phyloP scores from a whole-genome alignment of 108 stramenopile species.

The Cyclotella cryptica region DNA sequence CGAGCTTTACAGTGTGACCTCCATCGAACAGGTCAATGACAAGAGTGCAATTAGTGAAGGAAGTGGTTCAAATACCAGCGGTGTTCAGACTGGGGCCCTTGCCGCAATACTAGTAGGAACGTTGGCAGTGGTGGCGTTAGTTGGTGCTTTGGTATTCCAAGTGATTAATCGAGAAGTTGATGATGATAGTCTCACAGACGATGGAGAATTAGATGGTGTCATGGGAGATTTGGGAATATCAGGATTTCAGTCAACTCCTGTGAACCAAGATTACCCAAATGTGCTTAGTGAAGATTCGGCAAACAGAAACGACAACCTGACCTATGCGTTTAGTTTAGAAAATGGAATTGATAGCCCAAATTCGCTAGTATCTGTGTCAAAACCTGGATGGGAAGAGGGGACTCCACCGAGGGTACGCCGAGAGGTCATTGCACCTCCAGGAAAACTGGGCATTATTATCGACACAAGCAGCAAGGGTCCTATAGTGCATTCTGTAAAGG shows the following conservation, averaged over 20 bases:
- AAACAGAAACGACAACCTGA: conserved; percentile 47
- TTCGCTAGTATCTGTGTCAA: neutral
- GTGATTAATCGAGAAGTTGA: neutral
- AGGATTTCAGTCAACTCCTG: neutral
- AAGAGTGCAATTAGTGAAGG: conserved; percentile 3
- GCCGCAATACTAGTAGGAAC: conserved; percentile 9
- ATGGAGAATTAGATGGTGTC: conserved; percentile 1
- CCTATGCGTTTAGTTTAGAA: conserved; percentile 70
- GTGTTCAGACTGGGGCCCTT: neutral
- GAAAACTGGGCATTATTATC: conserved; percentile 86
- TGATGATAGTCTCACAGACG: conserved; percentile 11
- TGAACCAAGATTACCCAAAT: neutral
- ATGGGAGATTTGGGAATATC: neutral
- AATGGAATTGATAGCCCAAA: conserved; percentile 50
- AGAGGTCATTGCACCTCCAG: conserved; percentile 69
- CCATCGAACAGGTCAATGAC: conserved; percentile 3
- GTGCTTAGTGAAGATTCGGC: conserved; percentile 1
- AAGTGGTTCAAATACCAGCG: neutral
- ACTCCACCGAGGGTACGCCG: neutral
- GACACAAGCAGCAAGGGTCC: conserved; percentile 86
- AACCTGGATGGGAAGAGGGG: neutral
- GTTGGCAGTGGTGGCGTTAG: neutral
- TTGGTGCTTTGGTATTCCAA: conserved; percentile 2
- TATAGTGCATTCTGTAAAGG: conserved; percentile 71
- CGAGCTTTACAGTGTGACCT: conserved; percentile 9